Conservation (phyloP, 331 rosid species). For the Malus hybrid region DNA sequence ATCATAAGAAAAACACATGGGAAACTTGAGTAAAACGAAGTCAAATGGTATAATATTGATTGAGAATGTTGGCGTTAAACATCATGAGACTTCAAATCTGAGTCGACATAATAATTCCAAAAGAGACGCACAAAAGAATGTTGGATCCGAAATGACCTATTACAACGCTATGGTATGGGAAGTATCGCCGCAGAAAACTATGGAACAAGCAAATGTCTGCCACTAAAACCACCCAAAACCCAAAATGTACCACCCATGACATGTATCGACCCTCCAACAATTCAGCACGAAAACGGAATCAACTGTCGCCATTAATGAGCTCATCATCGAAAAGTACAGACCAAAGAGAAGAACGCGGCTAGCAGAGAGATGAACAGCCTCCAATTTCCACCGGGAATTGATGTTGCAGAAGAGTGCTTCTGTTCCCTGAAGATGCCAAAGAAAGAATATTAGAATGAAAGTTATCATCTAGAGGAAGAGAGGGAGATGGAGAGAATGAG, state of each 20-base stretch:
- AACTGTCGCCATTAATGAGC: background rate
- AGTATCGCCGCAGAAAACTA: background rate
- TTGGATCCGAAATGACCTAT: background rate
- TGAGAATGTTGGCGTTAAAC: background rate
- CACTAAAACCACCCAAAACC: conserved; percentile 1
- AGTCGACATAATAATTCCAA: background rate
- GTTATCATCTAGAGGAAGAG: background rate
- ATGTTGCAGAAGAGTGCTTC: conserved; percentile 15
- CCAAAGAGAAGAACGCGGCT: conserved; percentile 26
- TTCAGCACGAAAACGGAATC: background rate
- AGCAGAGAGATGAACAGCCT: conserved; percentile 25
- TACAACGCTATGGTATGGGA: conserved; percentile 11
- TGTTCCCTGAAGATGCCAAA: conserved; percentile 32
- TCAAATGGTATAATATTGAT: background rate
- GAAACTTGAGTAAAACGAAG: background rate
- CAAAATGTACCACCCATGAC: background rate
- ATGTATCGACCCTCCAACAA: conserved; percentile 1
- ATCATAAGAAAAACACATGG: background rate
- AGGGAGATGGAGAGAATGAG: background rate
- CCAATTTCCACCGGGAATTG: conserved; percentile 6
- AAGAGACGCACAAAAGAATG: conserved; percentile 14
- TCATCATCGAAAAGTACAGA: conserved; percentile 25
- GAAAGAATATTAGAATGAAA: conserved; percentile 7
- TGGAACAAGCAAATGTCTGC: background rate
- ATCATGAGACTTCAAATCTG: background rate